These are phyloP conservation scores for Aspergillus sp. DNA, from an alignment of 2,329 filamentous ascomycete species.

Conservation along the genomic window DNA sequence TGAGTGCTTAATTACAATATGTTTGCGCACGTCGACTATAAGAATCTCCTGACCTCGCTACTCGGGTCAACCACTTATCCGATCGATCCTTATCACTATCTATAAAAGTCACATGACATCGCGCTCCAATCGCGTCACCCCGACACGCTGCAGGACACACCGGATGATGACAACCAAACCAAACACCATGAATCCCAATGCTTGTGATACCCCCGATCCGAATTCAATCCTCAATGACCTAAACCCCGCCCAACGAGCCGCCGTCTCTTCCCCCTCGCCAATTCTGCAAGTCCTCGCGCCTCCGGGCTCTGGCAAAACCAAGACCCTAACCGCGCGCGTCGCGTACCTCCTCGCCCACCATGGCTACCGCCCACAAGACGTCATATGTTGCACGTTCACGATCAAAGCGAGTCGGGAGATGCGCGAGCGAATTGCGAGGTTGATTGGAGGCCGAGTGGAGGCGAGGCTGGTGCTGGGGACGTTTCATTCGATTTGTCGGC, in stretches of 20 bases:
- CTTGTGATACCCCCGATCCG: conserved; percentile 27
- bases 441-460: conserved; percentile 72
- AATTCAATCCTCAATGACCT: conserved; percentile 54
- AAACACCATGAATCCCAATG: conserved; percentile 1
- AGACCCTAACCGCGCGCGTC: conserved; percentile 86
- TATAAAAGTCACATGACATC: conserved; percentile 20
- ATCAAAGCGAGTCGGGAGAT: conserved; percentile 93
- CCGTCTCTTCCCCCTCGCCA: conserved; percentile 56
- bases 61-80: too few relatives aligned
- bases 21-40: too few relatives aligned
- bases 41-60: too few relatives aligned
- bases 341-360: conserved; percentile 74
- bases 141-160: neutral
- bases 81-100: too few relatives aligned
- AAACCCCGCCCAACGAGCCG: conserved; percentile 57
- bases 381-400: conserved; percentile 94
- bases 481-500: conserved; percentile 85
- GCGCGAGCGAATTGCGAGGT: conserved; percentile 73
- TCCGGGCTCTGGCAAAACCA: conserved; percentile 78
- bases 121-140: conserved; percentile 17
- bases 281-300: conserved; percentile 57
- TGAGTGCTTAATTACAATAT: too few relatives aligned
- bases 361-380: conserved; percentile 70
- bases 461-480: conserved; percentile 79
- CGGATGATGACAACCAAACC: neutral